Conservation (phyloP, 805 yeast species). For the Jamesozyma piceae region DNA sequence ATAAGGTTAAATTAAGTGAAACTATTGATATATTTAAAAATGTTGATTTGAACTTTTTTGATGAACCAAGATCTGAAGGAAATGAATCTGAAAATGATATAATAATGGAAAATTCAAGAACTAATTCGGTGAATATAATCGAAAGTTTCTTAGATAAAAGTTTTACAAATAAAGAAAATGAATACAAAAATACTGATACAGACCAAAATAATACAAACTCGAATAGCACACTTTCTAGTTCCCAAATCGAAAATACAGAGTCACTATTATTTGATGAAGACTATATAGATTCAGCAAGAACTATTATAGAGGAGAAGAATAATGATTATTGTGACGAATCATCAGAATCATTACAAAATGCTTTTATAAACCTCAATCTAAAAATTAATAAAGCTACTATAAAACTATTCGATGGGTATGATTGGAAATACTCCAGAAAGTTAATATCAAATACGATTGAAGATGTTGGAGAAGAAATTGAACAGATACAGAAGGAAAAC, state of each 20-base stretch:
- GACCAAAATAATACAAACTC: background rate
- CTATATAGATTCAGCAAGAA: constrained; percentile 1
- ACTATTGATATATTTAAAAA: constrained; percentile 35
- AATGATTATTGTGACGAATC: background rate
- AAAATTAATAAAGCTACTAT: constrained; percentile 29
- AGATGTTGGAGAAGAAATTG: constrained; percentile 29
- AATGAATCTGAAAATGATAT: constrained; percentile 10
- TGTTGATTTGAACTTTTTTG: constrained; percentile 27
- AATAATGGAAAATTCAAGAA: constrained; percentile 12
- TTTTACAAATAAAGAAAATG: background rate
- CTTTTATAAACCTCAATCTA: background rate
- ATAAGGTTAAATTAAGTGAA: constrained; percentile 28
- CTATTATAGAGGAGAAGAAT: background rate
- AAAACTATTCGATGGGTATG: constrained; percentile 79
- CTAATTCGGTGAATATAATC: constrained; percentile 10
- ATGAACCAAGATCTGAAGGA: no score
- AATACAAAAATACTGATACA: background rate
- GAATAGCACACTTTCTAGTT: background rate
- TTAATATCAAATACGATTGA: constrained; percentile 58
- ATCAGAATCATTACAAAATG: background rate
- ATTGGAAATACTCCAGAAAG: constrained; percentile 72
- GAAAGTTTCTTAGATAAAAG: constrained; percentile 12
- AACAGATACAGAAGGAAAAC: constrained; percentile 21
- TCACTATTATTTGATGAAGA: constrained; percentile 1
- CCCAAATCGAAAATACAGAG: background rate